Base-by-base conservation (phyloP, 2,329 filamentous ascomycete genomes). In the Claviceps capensis region DNA sequence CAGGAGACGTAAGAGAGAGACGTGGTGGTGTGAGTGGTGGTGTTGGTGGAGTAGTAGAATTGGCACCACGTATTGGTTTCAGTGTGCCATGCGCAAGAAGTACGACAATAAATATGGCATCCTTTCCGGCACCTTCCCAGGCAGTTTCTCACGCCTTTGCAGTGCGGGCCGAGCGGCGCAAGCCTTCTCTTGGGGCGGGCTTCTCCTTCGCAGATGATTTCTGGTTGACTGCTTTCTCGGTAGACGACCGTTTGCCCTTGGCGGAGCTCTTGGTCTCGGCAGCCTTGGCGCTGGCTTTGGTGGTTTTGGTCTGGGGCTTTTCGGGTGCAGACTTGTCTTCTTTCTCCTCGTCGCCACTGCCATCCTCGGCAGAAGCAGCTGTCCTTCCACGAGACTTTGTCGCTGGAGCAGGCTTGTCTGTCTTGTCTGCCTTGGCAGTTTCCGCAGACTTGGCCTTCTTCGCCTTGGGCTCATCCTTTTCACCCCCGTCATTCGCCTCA, bases 361-460 rank as follows among this genome's bases (percentile, higher is more conserved):
- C 54, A 17, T 57, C 56, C 50, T 55, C 44, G 19, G 16, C 49
- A n/a, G 30, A 34, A 34, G 14, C 52, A 19, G 23, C 49, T 41
- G 34, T 47, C 23, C 14, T 52, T 14, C 43, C 48, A 36, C 50
- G 50, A 14, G 53, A 17, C 19, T 41, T 36, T 14, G 26, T 50
- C 16, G 50, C 41, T 5, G 47, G 46, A 17, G 46, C 22, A 45
- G 55, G 43, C 57, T 61, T 62, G 6, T 56, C 57, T 34, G 55
- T 62, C 42, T 58, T 59, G 17, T 54, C 54, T 4, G 58, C 52
- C 42, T 60, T 59, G 14, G 60, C 57, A 6, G 57, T 16, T 26
- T 63, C 61, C 43, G 56, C 49, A 47, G 64, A 62, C 59, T 65
- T 69, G 22, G 64, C 58, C 57, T 66, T 69, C 54, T 69, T 68